These are phyloP conservation scores for Schizosaccharomyces japonicus DNA, from an alignment of 805 yeast genomes.

Conservation along the genomic window DNA sequence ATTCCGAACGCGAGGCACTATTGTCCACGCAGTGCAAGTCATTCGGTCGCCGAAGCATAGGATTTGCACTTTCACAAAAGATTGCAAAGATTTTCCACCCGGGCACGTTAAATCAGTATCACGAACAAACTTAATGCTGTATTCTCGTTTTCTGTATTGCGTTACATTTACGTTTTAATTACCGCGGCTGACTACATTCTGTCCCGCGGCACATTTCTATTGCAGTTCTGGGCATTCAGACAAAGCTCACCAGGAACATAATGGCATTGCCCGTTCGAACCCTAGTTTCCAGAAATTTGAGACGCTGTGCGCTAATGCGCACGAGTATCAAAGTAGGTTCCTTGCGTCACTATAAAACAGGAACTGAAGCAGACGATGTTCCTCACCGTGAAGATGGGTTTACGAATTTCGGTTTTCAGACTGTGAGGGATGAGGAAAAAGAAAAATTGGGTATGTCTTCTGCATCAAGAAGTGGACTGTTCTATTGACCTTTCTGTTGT, in stretches of 20 bases:
- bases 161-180: background rate
- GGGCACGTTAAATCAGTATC: background rate
- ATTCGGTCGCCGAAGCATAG: background rate
- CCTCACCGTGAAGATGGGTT: no score
- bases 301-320: no score
- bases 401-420: constrained; percentile 81
- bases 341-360: no score
- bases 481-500: constrained; percentile 6
- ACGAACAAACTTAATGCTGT: background rate
- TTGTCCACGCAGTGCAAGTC: background rate
- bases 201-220: no score
- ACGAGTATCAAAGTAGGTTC: no score
- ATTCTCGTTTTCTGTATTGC: background rate
- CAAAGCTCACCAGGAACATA: no score
- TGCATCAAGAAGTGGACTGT: constrained; percentile 18
- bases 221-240: no score
- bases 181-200: no score
- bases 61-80: background rate
- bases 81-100: background rate
- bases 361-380: no score
- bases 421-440: constrained; percentile 57
- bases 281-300: no score
- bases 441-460: constrained; percentile 29
- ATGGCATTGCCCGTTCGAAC: no score
- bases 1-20: constrained; percentile 6